phyloP scores from a whole-genome alignment of 371 early-diverging fungal species.

The Umbelopsis sp. region DNA sequence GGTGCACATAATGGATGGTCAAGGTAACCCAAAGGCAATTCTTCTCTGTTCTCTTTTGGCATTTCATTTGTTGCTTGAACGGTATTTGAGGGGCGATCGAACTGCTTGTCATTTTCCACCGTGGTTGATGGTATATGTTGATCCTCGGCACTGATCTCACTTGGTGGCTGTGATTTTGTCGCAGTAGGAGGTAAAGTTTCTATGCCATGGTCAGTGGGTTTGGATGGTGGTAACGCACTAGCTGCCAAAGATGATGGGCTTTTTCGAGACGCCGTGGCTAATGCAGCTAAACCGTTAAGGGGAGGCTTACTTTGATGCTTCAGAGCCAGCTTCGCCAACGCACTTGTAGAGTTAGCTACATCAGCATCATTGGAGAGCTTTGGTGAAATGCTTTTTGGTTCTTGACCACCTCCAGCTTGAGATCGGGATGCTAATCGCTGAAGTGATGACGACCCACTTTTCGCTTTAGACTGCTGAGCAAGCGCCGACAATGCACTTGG shows the following conservation, averaged over 20 bases:
- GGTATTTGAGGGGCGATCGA: too few relatives aligned
- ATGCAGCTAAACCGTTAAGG: background rate
- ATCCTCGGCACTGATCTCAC: too few relatives aligned
- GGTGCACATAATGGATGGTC: conserved; percentile 39
- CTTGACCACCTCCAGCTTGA: background rate
- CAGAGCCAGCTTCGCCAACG: background rate
- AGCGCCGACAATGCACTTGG: conserved; percentile 35
- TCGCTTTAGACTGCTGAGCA: conserved; percentile 31
- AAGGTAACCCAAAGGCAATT: background rate
- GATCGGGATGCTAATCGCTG: background rate
- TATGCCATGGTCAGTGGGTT: too few relatives aligned
- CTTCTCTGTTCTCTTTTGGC: too few relatives aligned
- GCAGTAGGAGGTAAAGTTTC: too few relatives aligned
- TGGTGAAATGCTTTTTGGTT: background rate
- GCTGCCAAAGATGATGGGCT: background rate
- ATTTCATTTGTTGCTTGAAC: too few relatives aligned
- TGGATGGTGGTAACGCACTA: background rate
- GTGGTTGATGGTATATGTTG: too few relatives aligned
- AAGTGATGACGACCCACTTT: conserved; percentile 15
- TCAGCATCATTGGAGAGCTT: too few relatives aligned
- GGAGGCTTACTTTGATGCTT: background rate
- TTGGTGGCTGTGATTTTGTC: too few relatives aligned
- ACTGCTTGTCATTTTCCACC: too few relatives aligned
- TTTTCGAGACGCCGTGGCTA: background rate
- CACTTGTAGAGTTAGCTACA: background rate